Base-by-base conservation (phyloP, 805 yeast genomes). In the Blastobotrys terrestris region DNA sequence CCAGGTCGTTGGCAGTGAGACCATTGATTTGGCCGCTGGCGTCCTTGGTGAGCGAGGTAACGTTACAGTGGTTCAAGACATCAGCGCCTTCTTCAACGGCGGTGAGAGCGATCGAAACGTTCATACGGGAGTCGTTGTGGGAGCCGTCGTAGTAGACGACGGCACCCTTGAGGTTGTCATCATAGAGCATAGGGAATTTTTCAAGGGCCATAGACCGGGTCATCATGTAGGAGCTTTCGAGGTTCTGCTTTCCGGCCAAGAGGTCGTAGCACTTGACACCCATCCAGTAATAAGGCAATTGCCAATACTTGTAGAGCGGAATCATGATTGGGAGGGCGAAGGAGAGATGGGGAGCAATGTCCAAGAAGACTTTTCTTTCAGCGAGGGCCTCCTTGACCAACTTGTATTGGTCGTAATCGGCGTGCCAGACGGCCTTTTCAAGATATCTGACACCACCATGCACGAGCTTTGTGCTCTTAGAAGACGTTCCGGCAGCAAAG, bases 291-390 rank as follows among this genome's bases (percentile, higher is more conserved):
- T 91, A 91, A 45, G 97, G 97, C 51, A 88, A 79, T 75, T 90
- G 96, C 97, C 97, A 91, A 79, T 88, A 87, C 65, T 82, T 82
- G 77, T 92, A 91, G 54, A 91, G 91, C n/a, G 98, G 98, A 63
- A 91, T 88, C 85, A 89, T 81, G 63, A 91, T 91, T 39, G 98
- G 97, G 60, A 91, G 77, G 49, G 92, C 82, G 54, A 84, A 75
- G 58, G 90, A 82, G 61, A 91, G 79, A 70, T 92, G 97, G 47
- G 97, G 97, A 41, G 97, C 97, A 59, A 92, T 88, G 64, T 85
- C 79, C 61, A 91, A 72, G 77, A 91, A 84, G 63, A 87, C 86
- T 51, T 85, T 86, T 67, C 96, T 81, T 72, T 89, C 96, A 63
- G 85, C 84, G 56, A 89, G 75, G 4, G 96, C 96, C 70, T 89